phyloP scores from a whole-genome alignment of 148 eudicot genomes.

The Heliamphora exappendiculata region DNA sequence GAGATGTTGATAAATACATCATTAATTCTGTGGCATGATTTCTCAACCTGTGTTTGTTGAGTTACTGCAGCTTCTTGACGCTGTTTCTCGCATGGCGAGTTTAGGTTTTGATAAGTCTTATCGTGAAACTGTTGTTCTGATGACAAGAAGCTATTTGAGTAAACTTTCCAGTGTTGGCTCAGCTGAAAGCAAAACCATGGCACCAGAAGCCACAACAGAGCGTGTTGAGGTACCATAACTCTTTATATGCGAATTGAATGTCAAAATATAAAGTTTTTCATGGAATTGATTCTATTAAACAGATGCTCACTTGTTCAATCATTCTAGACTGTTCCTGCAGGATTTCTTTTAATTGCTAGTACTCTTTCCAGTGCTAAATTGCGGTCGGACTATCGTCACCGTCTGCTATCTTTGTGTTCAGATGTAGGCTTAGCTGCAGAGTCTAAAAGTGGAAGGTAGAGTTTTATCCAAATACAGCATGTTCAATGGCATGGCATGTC shows the following conservation, averaged over 20 bases:
- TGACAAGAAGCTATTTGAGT: constrained; percentile 83
- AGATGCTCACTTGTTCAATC: constrained; percentile 58
- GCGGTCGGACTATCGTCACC: constrained; percentile 87
- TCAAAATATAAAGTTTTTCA: constrained; percentile 9
- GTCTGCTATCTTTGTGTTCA: constrained; percentile 88
- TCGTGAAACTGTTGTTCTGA: constrained; percentile 90
- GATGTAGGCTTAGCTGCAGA: constrained; percentile 99
- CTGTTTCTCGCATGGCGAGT: constrained; percentile 90
- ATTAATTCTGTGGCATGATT: constrained; percentile 3
- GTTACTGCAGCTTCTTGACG: constrained; percentile 92
- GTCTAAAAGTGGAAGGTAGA: constrained; percentile 92
- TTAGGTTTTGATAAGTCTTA: constrained; percentile 96
- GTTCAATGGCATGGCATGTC: not conserved
- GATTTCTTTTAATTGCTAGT: constrained; percentile 72
- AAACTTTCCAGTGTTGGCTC: constrained; percentile 82
- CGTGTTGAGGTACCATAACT: constrained; percentile 78
- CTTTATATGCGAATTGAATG: constrained; percentile 1
- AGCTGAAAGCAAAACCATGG: constrained; percentile 79
- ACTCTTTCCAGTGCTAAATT: constrained; percentile 53
- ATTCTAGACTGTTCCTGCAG: constrained; percentile 94
- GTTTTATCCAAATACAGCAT: not conserved
- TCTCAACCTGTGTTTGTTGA: constrained; percentile 26
- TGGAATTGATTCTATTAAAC: constrained; percentile 10
- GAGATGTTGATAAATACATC: not conserved
- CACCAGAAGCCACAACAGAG: constrained; percentile 90